A percentile compares a stretch with the other conserved stretches of the same genome.
Conservation (phyloP, 2,329 filamentous ascomycete species). For the Xylaria polymorpha region DNA sequence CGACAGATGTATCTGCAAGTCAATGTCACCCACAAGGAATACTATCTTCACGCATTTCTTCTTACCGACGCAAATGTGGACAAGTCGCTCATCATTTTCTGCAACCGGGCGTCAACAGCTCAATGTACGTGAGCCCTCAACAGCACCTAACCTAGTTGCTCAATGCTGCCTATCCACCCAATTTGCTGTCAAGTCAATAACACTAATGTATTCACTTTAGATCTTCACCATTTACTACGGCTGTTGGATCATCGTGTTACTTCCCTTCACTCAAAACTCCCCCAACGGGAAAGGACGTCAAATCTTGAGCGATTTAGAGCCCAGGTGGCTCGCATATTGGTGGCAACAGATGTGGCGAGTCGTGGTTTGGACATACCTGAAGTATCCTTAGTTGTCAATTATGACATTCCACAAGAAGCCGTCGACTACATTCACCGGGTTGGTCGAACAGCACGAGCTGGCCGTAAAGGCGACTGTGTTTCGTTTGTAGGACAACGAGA, state of each 20-base stretch:
- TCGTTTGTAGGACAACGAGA: constrained; percentile 94
- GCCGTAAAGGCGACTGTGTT: constrained; percentile 82
- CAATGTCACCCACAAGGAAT: constrained; percentile 85
- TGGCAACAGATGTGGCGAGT: constrained; percentile 94
- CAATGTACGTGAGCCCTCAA: constrained; percentile 58
- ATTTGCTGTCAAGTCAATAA: neutral
- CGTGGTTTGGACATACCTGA: constrained; percentile 95
- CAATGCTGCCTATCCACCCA: neutral
- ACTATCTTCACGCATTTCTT: constrained; percentile 91
- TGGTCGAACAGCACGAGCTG: constrained; percentile 93
- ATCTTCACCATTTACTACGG: constrained; percentile 88
- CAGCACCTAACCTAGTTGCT: neutral
- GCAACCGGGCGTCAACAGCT: constrained; percentile 89
- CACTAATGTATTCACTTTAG: constrained; percentile 25
- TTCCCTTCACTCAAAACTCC: constrained; percentile 86
- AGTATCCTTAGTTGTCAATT: constrained; percentile 91
- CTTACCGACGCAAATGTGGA: constrained; percentile 78
- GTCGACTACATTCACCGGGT: constrained; percentile 98
- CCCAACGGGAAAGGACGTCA: constrained; percentile 84
- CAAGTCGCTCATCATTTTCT: constrained; percentile 91
- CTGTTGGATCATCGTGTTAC: constrained; percentile 91
- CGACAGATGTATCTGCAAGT: constrained; percentile 88
- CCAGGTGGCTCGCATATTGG: constrained; percentile 85
- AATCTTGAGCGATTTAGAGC: constrained; percentile 95
- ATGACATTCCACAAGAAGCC: constrained; percentile 93